Conservation (phyloP, 2,329 filamentous ascomycete species). For the Hypoxylon rubiginosum region DNA sequence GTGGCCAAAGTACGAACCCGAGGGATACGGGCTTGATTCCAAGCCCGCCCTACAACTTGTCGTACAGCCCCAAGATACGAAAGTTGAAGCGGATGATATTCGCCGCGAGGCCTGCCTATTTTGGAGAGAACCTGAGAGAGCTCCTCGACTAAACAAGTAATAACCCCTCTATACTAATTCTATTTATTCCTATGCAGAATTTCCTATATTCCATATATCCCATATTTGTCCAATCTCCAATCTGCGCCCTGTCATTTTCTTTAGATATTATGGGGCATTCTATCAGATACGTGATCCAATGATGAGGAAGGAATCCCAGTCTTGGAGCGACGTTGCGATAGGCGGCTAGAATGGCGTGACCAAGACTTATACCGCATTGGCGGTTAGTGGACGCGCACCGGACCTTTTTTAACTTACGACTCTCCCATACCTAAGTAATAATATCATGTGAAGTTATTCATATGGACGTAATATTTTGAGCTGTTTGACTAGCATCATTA, state of each 20-base stretch:
- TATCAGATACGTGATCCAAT: constrained; percentile 28
- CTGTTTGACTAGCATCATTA: not conserved
- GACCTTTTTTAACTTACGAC: constrained; percentile 2
- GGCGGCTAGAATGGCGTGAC: constrained; percentile 34
- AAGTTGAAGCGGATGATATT: constrained; percentile 53
- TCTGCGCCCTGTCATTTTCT: not conserved
- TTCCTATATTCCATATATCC: not conserved
- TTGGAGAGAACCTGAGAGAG: constrained; percentile 55
- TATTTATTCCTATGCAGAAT: constrained; percentile 20
- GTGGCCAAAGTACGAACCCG: constrained; percentile 48
- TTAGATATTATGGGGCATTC: constrained; percentile 2
- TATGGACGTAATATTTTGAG: not conserved
- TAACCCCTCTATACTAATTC: not conserved
- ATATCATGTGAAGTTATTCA: not conserved
- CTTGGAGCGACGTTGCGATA: constrained; percentile 27
- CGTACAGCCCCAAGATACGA: constrained; percentile 50
- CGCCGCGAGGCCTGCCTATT: constrained; percentile 52
- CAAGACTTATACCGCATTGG: constrained; percentile 18
- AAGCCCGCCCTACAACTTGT: constrained; percentile 51
- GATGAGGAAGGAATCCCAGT: constrained; percentile 19
- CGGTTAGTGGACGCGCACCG: not conserved
- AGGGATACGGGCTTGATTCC: constrained; percentile 44
- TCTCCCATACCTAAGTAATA: constrained; percentile 8
- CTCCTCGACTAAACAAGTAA: constrained; percentile 54
- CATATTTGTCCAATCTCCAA: not conserved